Conservation (phyloP, 2,329 filamentous ascomycete species). For the Aspergillus brasiliensis region DNA sequence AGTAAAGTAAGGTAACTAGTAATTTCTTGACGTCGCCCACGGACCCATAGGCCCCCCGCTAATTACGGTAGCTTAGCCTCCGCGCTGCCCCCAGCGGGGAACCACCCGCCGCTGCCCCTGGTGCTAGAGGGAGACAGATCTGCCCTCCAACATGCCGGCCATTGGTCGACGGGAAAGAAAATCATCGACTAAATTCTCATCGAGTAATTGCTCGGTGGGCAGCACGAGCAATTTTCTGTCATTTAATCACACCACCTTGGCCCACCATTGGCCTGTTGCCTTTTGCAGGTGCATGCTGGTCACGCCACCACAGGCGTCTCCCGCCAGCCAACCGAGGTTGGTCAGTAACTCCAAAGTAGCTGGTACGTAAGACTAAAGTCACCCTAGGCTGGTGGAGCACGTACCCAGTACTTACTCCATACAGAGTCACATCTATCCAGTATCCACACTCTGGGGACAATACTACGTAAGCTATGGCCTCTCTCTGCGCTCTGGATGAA, state of each 20-base stretch:
- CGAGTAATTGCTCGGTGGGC: not conserved
- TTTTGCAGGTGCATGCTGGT: not conserved
- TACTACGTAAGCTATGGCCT: too few relatives aligned
- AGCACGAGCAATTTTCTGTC: not conserved
- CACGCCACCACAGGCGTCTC: not conserved
- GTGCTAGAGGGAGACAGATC: not conserved
- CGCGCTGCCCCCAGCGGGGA: not conserved
- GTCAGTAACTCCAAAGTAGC: not conserved
- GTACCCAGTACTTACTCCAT: not conserved
- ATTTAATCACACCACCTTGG: not conserved
- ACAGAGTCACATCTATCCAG: too few relatives aligned
- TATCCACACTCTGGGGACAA: too few relatives aligned
- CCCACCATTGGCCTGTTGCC: not conserved
- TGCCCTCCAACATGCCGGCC: not conserved
- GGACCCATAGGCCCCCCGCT: not conserved
- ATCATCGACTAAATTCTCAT: not conserved
- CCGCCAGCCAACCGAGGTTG: not conserved
- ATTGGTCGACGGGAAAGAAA: not conserved
- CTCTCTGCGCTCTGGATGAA: too few relatives aligned
- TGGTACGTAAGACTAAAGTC: not conserved
- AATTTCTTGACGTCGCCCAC: not conserved
- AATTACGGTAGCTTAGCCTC: slow-evolving; percentile 1
- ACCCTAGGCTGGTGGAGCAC: not conserved
- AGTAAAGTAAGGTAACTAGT: not conserved
- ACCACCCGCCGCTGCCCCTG: not conserved